Evolutionary conservation across 352 stramenopile genomes (phyloP).

Genomic region (Pythium guiyangense): DNA sequence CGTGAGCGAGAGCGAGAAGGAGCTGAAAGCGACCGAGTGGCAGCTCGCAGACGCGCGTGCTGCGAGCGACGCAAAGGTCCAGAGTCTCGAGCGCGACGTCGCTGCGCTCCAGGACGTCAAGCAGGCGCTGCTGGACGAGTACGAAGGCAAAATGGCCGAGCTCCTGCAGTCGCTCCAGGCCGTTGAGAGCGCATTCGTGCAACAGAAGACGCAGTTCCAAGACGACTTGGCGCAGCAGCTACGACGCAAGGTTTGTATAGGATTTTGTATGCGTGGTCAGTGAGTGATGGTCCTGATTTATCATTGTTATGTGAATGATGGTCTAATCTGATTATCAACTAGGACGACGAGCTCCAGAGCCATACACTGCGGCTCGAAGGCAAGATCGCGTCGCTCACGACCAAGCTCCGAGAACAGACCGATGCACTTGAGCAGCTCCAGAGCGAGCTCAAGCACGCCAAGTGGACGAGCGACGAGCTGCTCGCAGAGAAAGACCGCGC

Average conservation of each 20-base stretch:
- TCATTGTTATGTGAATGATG: not conserved
- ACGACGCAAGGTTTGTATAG: constrained; percentile 36
- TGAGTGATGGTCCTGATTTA: not conserved
- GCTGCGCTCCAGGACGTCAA: constrained; percentile 61
- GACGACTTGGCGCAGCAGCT: constrained; percentile 48
- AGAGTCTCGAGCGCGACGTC: constrained; percentile 54
- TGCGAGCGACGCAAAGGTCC: constrained; percentile 57
- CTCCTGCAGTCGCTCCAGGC: constrained; percentile 73
- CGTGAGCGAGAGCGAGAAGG: constrained; percentile 58
- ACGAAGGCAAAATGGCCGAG: constrained; percentile 84
- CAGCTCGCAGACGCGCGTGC: constrained; percentile 55
- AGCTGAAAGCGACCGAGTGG: constrained; percentile 64
- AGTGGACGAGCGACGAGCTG: constrained; percentile 61
- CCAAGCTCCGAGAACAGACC: constrained; percentile 45
- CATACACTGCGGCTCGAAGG: constrained; percentile 19
- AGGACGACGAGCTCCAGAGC: constrained; percentile 29
- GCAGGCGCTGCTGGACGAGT: constrained; percentile 77
- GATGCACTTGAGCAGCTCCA: constrained; percentile 44
- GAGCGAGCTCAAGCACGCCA: constrained; percentile 51
- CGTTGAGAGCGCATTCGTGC: constrained; percentile 79
- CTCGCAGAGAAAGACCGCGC: constrained; percentile 53
- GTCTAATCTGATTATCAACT: not conserved
- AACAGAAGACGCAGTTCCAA: constrained; percentile 80
- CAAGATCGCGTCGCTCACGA: constrained; percentile 40
- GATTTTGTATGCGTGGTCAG: not conserved